Conservation (phyloP, 305 asterid species). For the Coffea humblotiana region DNA sequence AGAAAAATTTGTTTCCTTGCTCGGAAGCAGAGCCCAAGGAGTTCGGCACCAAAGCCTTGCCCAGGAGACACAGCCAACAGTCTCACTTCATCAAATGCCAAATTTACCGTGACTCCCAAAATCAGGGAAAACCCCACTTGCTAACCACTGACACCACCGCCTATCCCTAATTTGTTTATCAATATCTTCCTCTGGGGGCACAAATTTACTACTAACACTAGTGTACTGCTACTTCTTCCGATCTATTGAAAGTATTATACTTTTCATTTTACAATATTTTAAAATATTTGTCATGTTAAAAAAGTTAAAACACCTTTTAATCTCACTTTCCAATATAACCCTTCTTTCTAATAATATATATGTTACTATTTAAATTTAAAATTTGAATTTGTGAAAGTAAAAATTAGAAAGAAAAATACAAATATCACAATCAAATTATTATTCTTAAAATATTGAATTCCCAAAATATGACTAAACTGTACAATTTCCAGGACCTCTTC, state of each 20-base stretch:
- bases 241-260: no score
- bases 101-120: conserved; percentile 24
- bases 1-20: conserved; percentile 26
- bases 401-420: no score
- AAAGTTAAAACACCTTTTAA: no score
- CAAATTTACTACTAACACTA: not conserved
- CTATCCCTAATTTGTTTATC: conserved; percentile 29
- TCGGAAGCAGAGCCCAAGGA: conserved; percentile 23
- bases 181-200: conserved; percentile 1
- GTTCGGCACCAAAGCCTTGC: conserved; percentile 20
- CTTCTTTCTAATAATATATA: no score
- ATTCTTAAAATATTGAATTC: no score
- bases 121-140: conserved; percentile 33
- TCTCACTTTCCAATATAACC: no score
- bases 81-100: conserved; percentile 24
- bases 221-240: not conserved
- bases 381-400: no score
- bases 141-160: conserved; percentile 34
- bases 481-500: conserved; percentile 24
- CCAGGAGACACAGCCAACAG: conserved; percentile 24
- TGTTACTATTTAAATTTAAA: no score
- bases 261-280: no score
- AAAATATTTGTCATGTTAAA: no score
- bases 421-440: no score
- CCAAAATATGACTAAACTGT: not conserved